These are phyloP conservation scores for Chaetomiaceae sp. DNA, from an alignment of 2,329 filamentous ascomycete genomes.

Conservation along the genomic window DNA sequence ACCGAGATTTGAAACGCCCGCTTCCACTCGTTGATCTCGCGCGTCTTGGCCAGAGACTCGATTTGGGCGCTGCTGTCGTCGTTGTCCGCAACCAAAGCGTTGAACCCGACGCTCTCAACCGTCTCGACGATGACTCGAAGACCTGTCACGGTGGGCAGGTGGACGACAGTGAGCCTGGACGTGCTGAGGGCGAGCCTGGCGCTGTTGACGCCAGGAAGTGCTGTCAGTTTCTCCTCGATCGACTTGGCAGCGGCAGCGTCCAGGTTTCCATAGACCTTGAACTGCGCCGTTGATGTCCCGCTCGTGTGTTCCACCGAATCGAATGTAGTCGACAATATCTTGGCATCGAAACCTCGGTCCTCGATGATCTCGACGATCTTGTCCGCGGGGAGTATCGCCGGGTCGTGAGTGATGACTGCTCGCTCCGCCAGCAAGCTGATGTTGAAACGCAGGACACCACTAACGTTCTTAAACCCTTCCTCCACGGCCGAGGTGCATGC, in stretches of 20 bases:
- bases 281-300: constrained; percentile 60
- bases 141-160: constrained; percentile 68
- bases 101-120: constrained; percentile 78
- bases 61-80: constrained; percentile 97
- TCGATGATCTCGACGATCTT: constrained; percentile 81
- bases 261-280: constrained; percentile 78
- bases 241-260: constrained; percentile 67
- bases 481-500: constrained; percentile 93
- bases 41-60: constrained; percentile 91
- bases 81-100: constrained; percentile 82
- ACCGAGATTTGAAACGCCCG: constrained; percentile 73
- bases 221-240: constrained; percentile 64
- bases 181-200: constrained; percentile 70
- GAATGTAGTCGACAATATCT: constrained; percentile 70
- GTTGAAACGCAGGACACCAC: constrained; percentile 83
- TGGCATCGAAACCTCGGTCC: constrained; percentile 83
- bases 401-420: constrained; percentile 81
- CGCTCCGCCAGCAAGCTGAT: constrained; percentile 92
- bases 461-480: constrained; percentile 69
- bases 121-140: constrained; percentile 77
- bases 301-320: constrained; percentile 52
- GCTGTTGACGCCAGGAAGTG: constrained; percentile 67
- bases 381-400: constrained; percentile 63
- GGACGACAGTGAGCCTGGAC: constrained; percentile 67
- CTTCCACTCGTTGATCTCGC: constrained; percentile 92